Evolutionary conservation across 495 filamentous ascomycete species (phyloP).

Genomic region (Lophium mytilinum): DNA sequence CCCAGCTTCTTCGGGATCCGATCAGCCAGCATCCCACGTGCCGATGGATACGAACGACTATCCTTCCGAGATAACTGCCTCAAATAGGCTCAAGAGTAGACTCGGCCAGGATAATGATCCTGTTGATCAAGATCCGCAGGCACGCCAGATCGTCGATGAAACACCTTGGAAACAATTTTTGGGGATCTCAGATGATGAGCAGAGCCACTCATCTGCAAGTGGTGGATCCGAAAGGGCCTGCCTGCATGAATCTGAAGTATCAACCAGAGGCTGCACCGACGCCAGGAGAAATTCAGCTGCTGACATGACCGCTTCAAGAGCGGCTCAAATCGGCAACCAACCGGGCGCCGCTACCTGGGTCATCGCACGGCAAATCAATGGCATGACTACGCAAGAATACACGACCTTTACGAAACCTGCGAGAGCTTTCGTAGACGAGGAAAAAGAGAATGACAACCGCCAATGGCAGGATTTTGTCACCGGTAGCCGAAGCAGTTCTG

Average conservation of each 20-base stretch:
- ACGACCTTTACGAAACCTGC: background rate
- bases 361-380: background rate
- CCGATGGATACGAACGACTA: too few relatives aligned
- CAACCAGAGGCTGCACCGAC: background rate
- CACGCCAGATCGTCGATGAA: constrained; percentile 13
- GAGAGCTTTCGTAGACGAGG: background rate
- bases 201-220: constrained; percentile 9
- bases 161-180: constrained; percentile 13
- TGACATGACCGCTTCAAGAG: background rate
- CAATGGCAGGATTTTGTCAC: constrained; percentile 17
- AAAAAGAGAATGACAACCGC: constrained; percentile 3
- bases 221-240: background rate
- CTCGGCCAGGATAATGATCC: too few relatives aligned
- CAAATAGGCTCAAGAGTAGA: too few relatives aligned
- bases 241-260: background rate
- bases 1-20: too few relatives aligned
- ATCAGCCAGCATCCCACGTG: too few relatives aligned
- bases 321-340: background rate
- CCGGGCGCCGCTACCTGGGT: background rate
- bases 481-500: background rate
- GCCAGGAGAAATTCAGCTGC: background rate
- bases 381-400: background rate
- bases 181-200: constrained; percentile 7
- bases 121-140: too few relatives aligned
- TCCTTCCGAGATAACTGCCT: too few relatives aligned